A percentile compares a stretch with the other conserved stretches of the same genome.
Conservation (phyloP, 2,329 filamentous ascomycete species). For the Neonectria magnoliae region DNA sequence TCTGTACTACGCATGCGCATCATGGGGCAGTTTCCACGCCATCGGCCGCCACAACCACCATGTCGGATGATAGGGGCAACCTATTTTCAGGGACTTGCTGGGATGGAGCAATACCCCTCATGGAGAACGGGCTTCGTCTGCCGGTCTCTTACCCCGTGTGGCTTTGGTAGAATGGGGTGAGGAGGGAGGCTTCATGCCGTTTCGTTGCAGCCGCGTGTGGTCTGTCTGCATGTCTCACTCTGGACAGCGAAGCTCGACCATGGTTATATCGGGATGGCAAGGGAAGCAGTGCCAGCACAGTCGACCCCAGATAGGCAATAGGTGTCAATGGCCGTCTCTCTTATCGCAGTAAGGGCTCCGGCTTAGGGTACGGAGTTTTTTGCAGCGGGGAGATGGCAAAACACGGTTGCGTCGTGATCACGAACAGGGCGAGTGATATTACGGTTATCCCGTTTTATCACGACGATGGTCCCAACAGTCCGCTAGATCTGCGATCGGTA, state of each 20-base stretch:
- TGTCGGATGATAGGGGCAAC: slow-evolving; percentile 32
- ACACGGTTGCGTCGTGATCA: background rate
- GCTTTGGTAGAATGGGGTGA: background rate
- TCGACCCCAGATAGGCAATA: background rate
- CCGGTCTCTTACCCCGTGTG: slow-evolving; percentile 2
- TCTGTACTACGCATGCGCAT: slow-evolving; percentile 20
- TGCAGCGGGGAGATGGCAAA: background rate
- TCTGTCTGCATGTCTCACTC: slow-evolving; percentile 33
- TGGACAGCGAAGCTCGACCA: slow-evolving; percentile 10
- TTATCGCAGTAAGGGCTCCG: background rate
- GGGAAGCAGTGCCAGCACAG: slow-evolving; percentile 10
- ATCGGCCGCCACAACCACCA: slow-evolving; percentile 32
- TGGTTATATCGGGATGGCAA: slow-evolving; percentile 8
- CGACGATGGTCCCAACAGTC: slow-evolving; percentile 20
- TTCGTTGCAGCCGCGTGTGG: slow-evolving; percentile 7
- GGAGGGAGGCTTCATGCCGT: slow-evolving; percentile 2
- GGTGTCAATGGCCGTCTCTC: background rate
- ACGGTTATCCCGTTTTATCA: slow-evolving; percentile 1
- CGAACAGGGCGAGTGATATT: background rate
- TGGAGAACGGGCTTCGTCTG: background rate
- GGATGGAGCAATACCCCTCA: slow-evolving; percentile 14
- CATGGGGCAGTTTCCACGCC: slow-evolving; percentile 27
- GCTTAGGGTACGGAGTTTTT: background rate
- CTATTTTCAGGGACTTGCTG: slow-evolving; percentile 20
- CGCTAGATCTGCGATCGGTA: slow-evolving; percentile 26